Evolutionary conservation across 1,139 yeast genomes (phyloP), one percentile per base, ranked within the genome.

Genomic region (Insectozyma bohioensis): DNA sequence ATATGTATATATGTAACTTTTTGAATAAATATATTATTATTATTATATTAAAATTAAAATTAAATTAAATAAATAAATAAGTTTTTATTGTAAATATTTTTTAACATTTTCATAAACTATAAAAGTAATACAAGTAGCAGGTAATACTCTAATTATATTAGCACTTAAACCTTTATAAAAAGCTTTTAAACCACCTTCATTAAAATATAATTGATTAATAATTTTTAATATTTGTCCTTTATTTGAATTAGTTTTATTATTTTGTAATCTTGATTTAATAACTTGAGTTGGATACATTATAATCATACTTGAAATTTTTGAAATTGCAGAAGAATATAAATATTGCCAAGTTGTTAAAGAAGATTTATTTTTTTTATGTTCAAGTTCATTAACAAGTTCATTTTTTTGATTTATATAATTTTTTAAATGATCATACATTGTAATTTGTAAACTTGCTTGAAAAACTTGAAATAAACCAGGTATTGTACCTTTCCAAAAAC

Each of bases 391-490:
- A 36, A 30, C 17, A 45, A 49, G 19, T 25, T 20, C 20, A 11
- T 26, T 38, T 9, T 40, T 30, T 12, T 17, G 6, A n/a, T 12
- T 9, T n/a, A 36, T 16, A 22, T 32, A 29, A 39, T 51, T 51
- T 55, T 85, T 87, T 34, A 85, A 49, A 15, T 85, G 75, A 48
- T 90, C 97, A 52, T 92, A 92, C 16, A 87, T 61, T 12, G 95
- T 77, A 51, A 92, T 82, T 49, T 94, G 96, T 11, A 92, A 59
- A 7, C 95, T 87, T 6, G 95, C 95, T 53, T 92, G 97, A 13
- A 84, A 72, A 1, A 92, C 95, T 42, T 86, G 90, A 35, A 90
- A 67, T 36, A 90, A 51, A 5, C 95, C 78, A 0, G 98, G 97
- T 1, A 80, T 48, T 5, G 88, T 65, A 0, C 98, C 98, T 41